phyloP scores from a whole-genome alignment of 2,329 filamentous ascomycete species.

The Didymella glomerata region DNA sequence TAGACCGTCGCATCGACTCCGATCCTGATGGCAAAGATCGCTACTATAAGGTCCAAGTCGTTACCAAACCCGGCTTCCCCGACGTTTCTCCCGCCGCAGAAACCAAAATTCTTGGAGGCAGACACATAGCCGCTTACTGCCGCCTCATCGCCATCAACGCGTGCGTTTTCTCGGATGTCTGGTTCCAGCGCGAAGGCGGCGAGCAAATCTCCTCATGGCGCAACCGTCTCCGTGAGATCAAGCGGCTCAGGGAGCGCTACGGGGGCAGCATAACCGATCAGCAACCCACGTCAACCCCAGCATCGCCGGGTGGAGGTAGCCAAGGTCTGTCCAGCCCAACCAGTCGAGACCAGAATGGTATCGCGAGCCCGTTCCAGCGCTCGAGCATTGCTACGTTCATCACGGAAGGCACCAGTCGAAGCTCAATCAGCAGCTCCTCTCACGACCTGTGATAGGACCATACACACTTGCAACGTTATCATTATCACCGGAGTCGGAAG shows the following conservation, averaged over 20 bases:
- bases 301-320: constrained; percentile 28
- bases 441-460: constrained; percentile 32
- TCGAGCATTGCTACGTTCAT: constrained; percentile 49
- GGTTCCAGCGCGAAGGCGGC: constrained; percentile 77
- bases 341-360: constrained; percentile 39
- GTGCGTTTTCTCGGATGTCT: constrained; percentile 92
- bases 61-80: constrained; percentile 88
- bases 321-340: constrained; percentile 41
- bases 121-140: constrained; percentile 83
- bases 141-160: constrained; percentile 90
- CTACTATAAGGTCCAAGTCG: constrained; percentile 89
- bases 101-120: constrained; percentile 86
- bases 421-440: constrained; percentile 48
- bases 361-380: constrained; percentile 43
- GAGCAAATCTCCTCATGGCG: constrained; percentile 92
- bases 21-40: constrained; percentile 53
- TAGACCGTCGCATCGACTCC: constrained; percentile 61
- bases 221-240: constrained; percentile 84
- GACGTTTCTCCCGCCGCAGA: constrained; percentile 90
- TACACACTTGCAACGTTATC: constrained; percentile 7
- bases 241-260: constrained; percentile 74
- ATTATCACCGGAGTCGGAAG: constrained; percentile 13
- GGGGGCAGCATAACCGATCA: constrained; percentile 27
- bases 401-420: constrained; percentile 49
- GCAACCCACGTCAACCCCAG: constrained; percentile 28